Evolutionary conservation across 139 green algal species (phyloP).

Genomic region (Chlorella sp.): DNA sequence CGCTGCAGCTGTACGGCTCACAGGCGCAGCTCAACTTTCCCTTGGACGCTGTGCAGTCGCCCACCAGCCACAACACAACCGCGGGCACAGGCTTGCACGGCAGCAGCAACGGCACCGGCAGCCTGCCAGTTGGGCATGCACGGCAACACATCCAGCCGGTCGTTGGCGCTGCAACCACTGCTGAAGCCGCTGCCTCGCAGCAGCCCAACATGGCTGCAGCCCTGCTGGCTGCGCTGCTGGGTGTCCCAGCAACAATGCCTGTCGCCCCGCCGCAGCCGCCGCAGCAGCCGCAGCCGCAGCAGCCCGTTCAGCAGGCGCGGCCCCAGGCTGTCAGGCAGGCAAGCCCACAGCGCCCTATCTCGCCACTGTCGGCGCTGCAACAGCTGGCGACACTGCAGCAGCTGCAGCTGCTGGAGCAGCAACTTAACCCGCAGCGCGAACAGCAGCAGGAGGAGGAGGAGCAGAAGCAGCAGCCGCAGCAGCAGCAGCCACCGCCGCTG

Average conservation of each 20-base stretch:
- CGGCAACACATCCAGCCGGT: too few species aligned
- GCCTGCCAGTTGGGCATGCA: not conserved
- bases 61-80: not conserved
- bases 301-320: too few species aligned
- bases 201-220: not conserved
- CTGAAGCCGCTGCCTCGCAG: too few species aligned
- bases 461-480: not conserved
- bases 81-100: too few species aligned
- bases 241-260: too few species aligned
- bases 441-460: not conserved
- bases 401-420: not conserved
- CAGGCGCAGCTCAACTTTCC: slow-evolving; percentile 14
- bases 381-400: not conserved
- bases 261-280: not conserved
- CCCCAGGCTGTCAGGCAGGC: too few species aligned
- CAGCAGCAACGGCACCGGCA: not conserved
- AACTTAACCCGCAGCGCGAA: not conserved
- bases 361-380: not conserved
- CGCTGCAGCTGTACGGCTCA: not conserved
- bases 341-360: too few species aligned
- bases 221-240: not conserved
- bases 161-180: too few species aligned
- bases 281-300: not conserved
- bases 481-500: not conserved
- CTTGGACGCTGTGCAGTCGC: not conserved